phyloP scores from a whole-genome alignment of 148 eudicot species.

The Mesembryanthemum crystallinum region DNA sequence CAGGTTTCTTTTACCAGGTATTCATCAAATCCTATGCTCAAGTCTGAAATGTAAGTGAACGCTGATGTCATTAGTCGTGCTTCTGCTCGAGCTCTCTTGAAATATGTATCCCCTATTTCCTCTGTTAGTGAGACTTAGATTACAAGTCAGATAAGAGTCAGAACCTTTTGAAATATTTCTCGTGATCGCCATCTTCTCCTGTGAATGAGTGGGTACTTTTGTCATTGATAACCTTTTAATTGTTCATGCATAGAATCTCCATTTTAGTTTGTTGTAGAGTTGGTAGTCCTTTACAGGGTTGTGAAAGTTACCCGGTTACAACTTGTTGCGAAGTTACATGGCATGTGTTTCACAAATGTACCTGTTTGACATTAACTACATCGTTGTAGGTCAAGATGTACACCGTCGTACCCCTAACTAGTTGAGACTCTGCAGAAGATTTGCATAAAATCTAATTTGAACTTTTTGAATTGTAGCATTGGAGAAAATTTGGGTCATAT shows the following conservation, averaged over 20 bases:
- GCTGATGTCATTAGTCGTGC: not conserved
- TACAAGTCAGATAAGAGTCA: not conserved
- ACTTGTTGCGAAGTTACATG: not conserved
- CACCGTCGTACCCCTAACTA: not conserved
- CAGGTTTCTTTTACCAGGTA: slow-evolving; percentile 95
- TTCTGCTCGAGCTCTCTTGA: too few relatives aligned
- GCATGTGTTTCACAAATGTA: not conserved
- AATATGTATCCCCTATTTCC: not conserved
- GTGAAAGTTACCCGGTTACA: too few relatives aligned
- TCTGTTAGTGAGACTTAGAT: not conserved
- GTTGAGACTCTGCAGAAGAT: not conserved
- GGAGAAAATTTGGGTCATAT: too few relatives aligned
- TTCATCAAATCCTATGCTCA: not conserved
- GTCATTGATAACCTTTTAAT: too few relatives aligned
- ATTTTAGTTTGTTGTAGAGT: too few relatives aligned
- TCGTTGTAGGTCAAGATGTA: not conserved
- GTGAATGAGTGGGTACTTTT: too few relatives aligned
- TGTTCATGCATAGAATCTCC: too few relatives aligned
- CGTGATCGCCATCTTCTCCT: too few relatives aligned
- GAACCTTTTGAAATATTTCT: not conserved
- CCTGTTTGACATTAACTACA: not conserved
- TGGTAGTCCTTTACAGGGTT: too few relatives aligned
- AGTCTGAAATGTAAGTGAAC: not conserved
- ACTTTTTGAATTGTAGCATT: not conserved
- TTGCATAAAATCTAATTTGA: too few relatives aligned